Evolutionary conservation across 1,284 basidiomycete species (phyloP), one percentile per base, ranked within the genome.

Genomic region (Neolentinus lepideus): DNA sequence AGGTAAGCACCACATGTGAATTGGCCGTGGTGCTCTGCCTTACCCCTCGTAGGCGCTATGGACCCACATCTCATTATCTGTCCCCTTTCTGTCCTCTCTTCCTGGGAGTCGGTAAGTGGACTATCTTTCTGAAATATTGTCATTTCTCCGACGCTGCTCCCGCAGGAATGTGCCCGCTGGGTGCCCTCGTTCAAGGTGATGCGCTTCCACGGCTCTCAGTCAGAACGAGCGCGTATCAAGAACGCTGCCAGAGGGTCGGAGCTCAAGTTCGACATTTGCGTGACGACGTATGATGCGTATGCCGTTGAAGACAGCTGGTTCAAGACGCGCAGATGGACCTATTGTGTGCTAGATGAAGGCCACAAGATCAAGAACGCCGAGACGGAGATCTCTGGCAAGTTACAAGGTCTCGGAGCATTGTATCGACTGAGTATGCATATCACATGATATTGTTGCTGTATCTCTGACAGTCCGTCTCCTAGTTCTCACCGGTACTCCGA

Each of bases 401-500:
- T 83, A 2, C 74, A 77, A 53, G 71, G 74, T 25, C 55, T 83
- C 14, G 75, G 79, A n/a, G 73, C 77, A 9, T 58, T 78, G 50
- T 75, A 76, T 64, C 72, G 83, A 51, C 64, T 85, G 25, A 75
- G 79, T 80, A 57, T 43, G 69, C 22, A 21, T 33, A 3, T 36
- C 51, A 9, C 12, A n/a, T 29, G 6, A 8, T 29, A 6, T 21
- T 25, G 24, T 22, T 47, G 11, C 6, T 9, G 25, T 9, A 29
- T 16, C 24, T 6, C 51, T 31, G 51, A 52, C 27, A 6, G 19
- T 6, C 19, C 38, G 14, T 21, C 54, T 25, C 54, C 19, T 51
- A 82, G 80, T 85, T 56, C 67, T 85, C 35, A 84, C 80, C 0
- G 83, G 83, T 2, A 85, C 83, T 0, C 84, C 83, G 0, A 72